Percentiles rank a stretch among this genome's conserved stretches.
Conservation (phyloP, 768 basidiomycete genomes). For the Suillus fuscotomentosus region DNA sequence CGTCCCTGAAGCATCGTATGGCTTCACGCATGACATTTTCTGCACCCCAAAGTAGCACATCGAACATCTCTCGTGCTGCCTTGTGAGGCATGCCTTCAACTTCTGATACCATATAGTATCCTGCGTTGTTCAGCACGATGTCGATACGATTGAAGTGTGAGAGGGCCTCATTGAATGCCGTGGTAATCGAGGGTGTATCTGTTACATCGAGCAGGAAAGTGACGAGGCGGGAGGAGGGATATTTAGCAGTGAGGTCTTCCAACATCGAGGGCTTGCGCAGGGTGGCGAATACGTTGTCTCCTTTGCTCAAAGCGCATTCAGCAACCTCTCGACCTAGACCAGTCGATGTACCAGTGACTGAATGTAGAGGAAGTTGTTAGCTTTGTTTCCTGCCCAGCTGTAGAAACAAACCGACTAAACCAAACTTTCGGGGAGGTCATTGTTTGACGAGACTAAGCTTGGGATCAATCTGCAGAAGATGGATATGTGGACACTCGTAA, state of each 20-base stretch:
- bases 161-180: slow-evolving; percentile 35
- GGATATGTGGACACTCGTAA: neutral
- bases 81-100: slow-evolving; percentile 83
- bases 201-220: slow-evolving; percentile 43
- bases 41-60: slow-evolving; percentile 35
- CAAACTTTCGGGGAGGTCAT: slow-evolving; percentile 17
- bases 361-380: neutral
- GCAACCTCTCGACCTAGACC: slow-evolving; percentile 38
- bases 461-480: neutral
- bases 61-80: slow-evolving; percentile 61
- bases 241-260: slow-evolving; percentile 27
- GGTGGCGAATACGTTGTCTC: slow-evolving; percentile 44
- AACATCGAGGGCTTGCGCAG: slow-evolving; percentile 39
- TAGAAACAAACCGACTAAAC: slow-evolving; percentile 16
- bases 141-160: slow-evolving; percentile 39
- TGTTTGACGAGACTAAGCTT: slow-evolving; percentile 1
- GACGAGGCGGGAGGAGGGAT: slow-evolving; percentile 34
- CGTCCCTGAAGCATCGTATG: slow-evolving; percentile 34
- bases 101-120: slow-evolving; percentile 42
- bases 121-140: slow-evolving; percentile 47
- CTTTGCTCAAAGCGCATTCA: slow-evolving; percentile 34
- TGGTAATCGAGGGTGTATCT: slow-evolving; percentile 26
- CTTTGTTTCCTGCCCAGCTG: neutral
- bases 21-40: slow-evolving; percentile 32
- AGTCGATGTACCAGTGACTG: slow-evolving; percentile 42